phyloP scores from a whole-genome alignment of 148 eudicot species.

The Spergularia bocconei region DNA sequence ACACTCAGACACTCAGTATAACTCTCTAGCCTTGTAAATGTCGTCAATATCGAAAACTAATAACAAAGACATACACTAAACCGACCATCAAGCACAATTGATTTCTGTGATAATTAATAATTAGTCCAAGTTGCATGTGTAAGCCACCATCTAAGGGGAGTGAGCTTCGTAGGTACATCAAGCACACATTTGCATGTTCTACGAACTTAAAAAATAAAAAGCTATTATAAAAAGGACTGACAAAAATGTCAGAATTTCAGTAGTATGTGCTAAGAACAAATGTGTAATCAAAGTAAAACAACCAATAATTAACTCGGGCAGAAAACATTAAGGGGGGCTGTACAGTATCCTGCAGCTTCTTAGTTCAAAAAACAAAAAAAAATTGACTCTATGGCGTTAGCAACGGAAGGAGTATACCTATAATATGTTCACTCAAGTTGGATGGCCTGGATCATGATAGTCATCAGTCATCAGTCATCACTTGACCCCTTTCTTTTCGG shows the following conservation, averaged over 20 bases:
- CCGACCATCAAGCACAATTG: conserved; percentile 8
- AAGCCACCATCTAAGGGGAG: conserved; percentile 22
- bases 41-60: background rate
- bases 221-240: background rate
- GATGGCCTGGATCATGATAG: too few relatives aligned
- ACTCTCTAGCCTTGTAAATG: too few relatives aligned
- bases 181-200: conserved; percentile 19
- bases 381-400: background rate
- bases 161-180: conserved; percentile 15
- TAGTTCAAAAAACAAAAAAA: too few relatives aligned
- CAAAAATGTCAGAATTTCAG: conserved; percentile 26
- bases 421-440: too few relatives aligned
- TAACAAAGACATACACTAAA: background rate
- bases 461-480: too few relatives aligned
- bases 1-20: too few relatives aligned
- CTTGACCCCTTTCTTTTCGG: too few relatives aligned
- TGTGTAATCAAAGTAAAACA: conserved; percentile 7
- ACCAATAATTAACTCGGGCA: background rate
- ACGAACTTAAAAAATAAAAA: background rate
- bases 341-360: background rate
- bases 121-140: conserved; percentile 14
- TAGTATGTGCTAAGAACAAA: conserved; percentile 17
- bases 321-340: conserved; percentile 16
- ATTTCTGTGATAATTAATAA: too few relatives aligned
- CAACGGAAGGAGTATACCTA: too few relatives aligned